Percentiles rank a stretch among this genome's conserved stretches.
These are phyloP conservation scores for Pythium folliculosum DNA, from an alignment of 352 stramenopile species.

Conservation along the genomic window DNA sequence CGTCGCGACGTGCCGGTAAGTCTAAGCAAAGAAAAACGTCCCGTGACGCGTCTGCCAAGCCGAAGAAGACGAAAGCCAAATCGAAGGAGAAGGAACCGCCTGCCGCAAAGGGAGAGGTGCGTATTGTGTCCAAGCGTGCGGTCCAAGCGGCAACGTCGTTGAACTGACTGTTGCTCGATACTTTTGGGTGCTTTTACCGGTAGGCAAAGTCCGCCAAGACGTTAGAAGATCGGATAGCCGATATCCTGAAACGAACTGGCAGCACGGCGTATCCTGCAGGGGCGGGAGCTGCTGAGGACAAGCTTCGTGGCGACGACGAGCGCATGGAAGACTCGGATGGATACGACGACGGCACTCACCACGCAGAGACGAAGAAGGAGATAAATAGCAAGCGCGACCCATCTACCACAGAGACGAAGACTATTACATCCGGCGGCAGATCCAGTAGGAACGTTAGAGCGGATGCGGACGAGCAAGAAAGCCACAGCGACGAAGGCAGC, in stretches of 20 bases:
- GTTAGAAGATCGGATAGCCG: slow-evolving; percentile 71
- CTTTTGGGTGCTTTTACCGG: neutral
- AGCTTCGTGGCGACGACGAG: slow-evolving; percentile 7
- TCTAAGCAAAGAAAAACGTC: slow-evolving; percentile 25
- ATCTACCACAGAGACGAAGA: neutral
- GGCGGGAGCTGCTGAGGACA: neutral
- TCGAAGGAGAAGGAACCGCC: slow-evolving; percentile 18
- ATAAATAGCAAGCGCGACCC: neutral
- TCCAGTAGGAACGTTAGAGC: neutral
- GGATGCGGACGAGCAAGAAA: neutral
- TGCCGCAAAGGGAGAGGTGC: slow-evolving; percentile 24
- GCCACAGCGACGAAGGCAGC: slow-evolving; percentile 14
- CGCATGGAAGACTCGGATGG: slow-evolving; percentile 10
- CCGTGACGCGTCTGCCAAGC: slow-evolving; percentile 19
- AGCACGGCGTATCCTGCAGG: slow-evolving; percentile 42
- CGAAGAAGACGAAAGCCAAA: slow-evolving; percentile 32
- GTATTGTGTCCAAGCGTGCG: neutral
- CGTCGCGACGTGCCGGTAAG: neutral
- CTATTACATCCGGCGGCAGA: neutral
- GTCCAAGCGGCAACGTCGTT: neutral
- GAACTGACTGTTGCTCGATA: neutral
- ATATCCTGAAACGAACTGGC: slow-evolving; percentile 79
- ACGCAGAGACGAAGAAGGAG: neutral
- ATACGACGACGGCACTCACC: slow-evolving; percentile 4
- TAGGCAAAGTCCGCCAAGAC: slow-evolving; percentile 39